Evolutionary conservation across 441 rosid genomes (phyloP).

Genomic region (Bruguiera hainesii): DNA sequence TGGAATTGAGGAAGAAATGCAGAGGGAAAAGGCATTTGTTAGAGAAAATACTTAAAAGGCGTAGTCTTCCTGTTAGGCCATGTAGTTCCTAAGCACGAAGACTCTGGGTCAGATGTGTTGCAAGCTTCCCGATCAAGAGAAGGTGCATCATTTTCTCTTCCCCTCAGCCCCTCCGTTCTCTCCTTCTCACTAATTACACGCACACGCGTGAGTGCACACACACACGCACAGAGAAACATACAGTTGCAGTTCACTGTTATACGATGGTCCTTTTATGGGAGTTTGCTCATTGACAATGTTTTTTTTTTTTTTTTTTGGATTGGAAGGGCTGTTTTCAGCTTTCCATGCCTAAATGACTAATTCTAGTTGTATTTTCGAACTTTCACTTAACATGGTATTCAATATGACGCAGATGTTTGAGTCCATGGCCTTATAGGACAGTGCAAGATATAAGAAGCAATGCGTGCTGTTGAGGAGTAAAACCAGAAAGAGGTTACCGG

Average conservation of each 20-base stretch:
- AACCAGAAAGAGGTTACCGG: neutral
- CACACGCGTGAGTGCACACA: no score
- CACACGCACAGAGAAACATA: no score
- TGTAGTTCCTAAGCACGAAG: constrained; percentile 21
- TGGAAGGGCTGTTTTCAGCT: neutral
- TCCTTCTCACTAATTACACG: no score
- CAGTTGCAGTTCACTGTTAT: no score
- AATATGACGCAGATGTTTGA: constrained; percentile 1
- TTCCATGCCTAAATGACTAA: no score
- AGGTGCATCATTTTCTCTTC: neutral
- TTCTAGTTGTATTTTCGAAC: no score
- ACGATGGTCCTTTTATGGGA: no score
- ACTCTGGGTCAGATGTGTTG: constrained; percentile 20
- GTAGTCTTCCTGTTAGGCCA: constrained; percentile 11
- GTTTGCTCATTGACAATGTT: neutral
- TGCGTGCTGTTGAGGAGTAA: neutral
- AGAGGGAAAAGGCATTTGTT: neutral
- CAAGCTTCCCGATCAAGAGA: constrained; percentile 7
- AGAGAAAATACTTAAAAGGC: constrained; percentile 13
- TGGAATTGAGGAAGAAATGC: neutral
- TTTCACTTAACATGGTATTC: no score
- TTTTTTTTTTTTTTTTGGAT: neutral
- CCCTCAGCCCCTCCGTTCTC: no score
- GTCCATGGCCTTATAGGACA: constrained; percentile 14
- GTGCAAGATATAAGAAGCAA: constrained; percentile 20